These are phyloP conservation scores for Colletotrichum sp. DNA, from an alignment of 2,329 filamentous ascomycete genomes.

Conservation along the genomic window DNA sequence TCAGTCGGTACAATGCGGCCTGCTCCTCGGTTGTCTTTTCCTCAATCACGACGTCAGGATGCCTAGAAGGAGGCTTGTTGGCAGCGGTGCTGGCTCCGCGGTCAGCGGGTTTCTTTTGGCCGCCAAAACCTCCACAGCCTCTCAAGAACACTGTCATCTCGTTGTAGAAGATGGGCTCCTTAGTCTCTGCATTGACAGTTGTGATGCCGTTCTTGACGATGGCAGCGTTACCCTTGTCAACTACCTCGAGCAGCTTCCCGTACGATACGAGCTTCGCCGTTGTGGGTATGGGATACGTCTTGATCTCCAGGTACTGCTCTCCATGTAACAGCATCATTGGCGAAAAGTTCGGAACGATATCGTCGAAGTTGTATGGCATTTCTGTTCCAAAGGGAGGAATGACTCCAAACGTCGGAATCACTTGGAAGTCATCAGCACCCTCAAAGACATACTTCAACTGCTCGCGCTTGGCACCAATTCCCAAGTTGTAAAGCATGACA, in stretches of 20 bases:
- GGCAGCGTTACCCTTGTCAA: slow-evolving; percentile 93
- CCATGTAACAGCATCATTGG: slow-evolving; percentile 99
- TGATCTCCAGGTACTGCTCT: slow-evolving; percentile 96
- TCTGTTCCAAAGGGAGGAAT: slow-evolving; percentile 91
- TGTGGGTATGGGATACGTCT: slow-evolving; percentile 90
- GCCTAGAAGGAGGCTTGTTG: slow-evolving; percentile 78
- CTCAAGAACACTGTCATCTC: slow-evolving; percentile 93
- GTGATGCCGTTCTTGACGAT: slow-evolving; percentile 81
- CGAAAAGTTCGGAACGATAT: slow-evolving; percentile 93
- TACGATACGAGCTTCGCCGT: slow-evolving; percentile 76
- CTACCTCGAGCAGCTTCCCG: slow-evolving; percentile 86
- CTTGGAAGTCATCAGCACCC: slow-evolving; percentile 89
- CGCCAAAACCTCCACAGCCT: slow-evolving; percentile 89
- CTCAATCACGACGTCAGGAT: slow-evolving; percentile 83
- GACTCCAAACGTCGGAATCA: slow-evolving; percentile 93
- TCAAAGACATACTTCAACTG: slow-evolving; percentile 91
- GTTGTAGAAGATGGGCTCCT: slow-evolving; percentile 96
- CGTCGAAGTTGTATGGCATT: slow-evolving; percentile 78
- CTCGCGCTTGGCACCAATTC: slow-evolving; percentile 87
- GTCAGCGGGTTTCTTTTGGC: slow-evolving; percentile 76
- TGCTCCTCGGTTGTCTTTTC: slow-evolving; percentile 88
- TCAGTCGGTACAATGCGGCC: slow-evolving; percentile 90
- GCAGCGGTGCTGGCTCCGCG: slow-evolving; percentile 80
- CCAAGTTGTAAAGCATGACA: slow-evolving; percentile 93
- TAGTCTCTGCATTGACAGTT: slow-evolving; percentile 83